Conservation (phyloP, 192 early-diverging fungal genomes). For the Dispira simplex region DNA sequence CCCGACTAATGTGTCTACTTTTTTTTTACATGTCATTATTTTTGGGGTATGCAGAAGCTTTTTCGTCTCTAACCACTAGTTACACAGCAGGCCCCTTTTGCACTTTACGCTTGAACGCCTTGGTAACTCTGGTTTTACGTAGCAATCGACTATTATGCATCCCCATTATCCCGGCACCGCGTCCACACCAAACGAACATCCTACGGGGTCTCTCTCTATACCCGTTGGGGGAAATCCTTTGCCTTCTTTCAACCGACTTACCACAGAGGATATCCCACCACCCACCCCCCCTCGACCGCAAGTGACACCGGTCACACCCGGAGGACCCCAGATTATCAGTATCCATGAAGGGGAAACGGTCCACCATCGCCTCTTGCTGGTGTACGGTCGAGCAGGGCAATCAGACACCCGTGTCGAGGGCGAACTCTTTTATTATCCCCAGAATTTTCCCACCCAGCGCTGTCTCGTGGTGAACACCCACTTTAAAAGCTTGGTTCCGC, state of each 20-base stretch:
- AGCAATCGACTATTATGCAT: not conserved
- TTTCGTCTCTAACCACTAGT: no score
- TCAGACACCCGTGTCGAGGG: constrained; percentile 16
- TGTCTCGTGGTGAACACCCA: constrained; percentile 37
- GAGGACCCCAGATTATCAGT: constrained; percentile 13
- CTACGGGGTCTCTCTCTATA: no score
- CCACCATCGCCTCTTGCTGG: constrained; percentile 29
- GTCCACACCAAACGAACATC: no score
- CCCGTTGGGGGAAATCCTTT: no score
- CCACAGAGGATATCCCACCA: not conserved
- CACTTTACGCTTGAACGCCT: no score
- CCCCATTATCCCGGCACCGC: no score
- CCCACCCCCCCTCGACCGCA: not conserved
- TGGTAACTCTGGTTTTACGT: no score
- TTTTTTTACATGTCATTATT: no score
- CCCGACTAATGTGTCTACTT: no score
- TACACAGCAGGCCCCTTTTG: no score
- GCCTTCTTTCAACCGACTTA: not conserved
- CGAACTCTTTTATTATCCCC: not conserved
- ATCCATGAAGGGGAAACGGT: constrained; percentile 22
- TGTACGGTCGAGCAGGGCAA: constrained; percentile 20
- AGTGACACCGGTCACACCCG: not conserved
- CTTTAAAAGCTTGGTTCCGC: constrained; percentile 42
- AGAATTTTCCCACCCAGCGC: constrained; percentile 27
- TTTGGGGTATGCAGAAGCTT: no score